Base-by-base conservation (phyloP, 2,329 filamentous ascomycete genomes). In the Hymenoscyphus linearis region DNA sequence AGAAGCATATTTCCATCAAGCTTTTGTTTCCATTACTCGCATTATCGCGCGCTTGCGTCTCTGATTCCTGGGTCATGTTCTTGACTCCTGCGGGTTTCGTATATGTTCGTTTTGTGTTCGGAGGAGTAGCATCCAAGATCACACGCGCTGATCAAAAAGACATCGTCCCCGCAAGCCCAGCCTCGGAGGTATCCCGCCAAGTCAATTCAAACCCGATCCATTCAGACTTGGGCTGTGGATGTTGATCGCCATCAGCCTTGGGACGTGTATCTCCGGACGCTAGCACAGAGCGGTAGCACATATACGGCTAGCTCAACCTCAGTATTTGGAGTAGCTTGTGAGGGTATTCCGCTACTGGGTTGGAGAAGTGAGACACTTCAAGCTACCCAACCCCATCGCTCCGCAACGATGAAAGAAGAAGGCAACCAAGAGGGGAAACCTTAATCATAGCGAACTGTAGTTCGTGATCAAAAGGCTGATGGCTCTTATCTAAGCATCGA, bases 1-100 rank as follows among this genome's bases (percentile, higher is more conserved):
- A 53, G 50, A 34, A 53, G 50, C 25, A 31, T 26, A 53, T 34
- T 53, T 53, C 22, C 26, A 53, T 34, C 50, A 53, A 53, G 50
- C 26, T 53, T 53, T 34, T 4, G 27, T 10, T 34, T 27, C 50
- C 25, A 53, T 53, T 53, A 53, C 50, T 53, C 50, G 50, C 50
- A 53, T 53, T 27, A 27, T 47, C 18, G 40, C 40, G 40, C 40
- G 40, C 40, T 44, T 44, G 40, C 40, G 40, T 44, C 40, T 44
- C 40, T 44, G 40, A 44, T n/a, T 44, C 40, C 40, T 44, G 40
- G 16, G 5, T 18, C 40, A 44, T 44, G n/a, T 44, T 44, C 40
- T 44, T 44, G 40, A 44, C 40, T 44, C 40, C n/a, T 44, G 4
- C n/a, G 18, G 40, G n/a, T n/a, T 44, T 44, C 37, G 37, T 44